Conservation (phyloP, 495 filamentous ascomycete species). For the Aspergillus asperescens region DNA sequence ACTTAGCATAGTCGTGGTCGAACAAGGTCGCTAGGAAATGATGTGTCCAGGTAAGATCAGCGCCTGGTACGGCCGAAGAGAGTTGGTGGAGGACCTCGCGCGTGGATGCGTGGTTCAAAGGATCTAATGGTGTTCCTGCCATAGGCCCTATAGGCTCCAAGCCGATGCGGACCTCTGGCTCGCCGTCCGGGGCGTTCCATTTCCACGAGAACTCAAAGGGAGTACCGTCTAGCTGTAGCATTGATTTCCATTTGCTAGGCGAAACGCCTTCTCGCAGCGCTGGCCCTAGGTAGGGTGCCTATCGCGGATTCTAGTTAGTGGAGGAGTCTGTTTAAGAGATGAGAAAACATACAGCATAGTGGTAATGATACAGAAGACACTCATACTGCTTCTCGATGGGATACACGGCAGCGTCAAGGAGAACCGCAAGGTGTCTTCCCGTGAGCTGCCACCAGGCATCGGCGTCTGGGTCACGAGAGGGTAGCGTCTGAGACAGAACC, state of each 20-base stretch:
- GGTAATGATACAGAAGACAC: constrained; percentile 6
- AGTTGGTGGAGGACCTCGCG: constrained; percentile 3
- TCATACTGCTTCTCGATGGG: constrained; percentile 9
- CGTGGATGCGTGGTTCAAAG: neutral
- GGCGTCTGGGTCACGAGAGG: constrained; percentile 2
- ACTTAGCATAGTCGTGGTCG: constrained; percentile 6
- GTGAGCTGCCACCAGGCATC: constrained; percentile 9
- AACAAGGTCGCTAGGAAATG: constrained; percentile 7
- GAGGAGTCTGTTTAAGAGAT: neutral
- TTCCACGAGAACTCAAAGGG: constrained; percentile 8
- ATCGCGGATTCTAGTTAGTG: neutral
- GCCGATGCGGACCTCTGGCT: constrained; percentile 2
- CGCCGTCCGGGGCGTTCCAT: neutral
- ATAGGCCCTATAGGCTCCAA: constrained; percentile 4
- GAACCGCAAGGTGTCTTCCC: constrained; percentile 2
- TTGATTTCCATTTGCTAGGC: neutral
- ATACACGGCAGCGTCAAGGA: constrained; percentile 7
- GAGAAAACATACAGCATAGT: constrained; percentile 5
- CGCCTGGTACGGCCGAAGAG: neutral
- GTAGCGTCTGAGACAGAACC: neutral
- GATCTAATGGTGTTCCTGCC: constrained; percentile 6
- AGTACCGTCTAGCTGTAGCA: constrained; percentile 3
- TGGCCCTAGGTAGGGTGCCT: constrained; percentile 8
- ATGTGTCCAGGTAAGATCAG: constrained; percentile 4
- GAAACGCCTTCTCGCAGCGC: neutral